Percentiles rank a stretch among this genome's conserved stretches.
Evolutionary conservation across 1,284 basidiomycete genomes (phyloP).

Genomic region (Phaffia rhodozyma): DNA sequence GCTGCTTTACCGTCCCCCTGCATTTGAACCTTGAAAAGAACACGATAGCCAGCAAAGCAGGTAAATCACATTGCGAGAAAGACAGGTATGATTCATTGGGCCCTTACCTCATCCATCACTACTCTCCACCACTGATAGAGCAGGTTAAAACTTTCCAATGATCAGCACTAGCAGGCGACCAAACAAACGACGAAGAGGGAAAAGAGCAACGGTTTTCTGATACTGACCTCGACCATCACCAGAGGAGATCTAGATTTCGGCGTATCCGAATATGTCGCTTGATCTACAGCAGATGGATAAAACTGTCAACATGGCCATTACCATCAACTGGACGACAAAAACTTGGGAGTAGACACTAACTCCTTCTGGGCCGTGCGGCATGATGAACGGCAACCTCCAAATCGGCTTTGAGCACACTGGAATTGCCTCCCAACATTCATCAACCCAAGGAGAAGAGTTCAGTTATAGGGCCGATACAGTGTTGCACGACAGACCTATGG

Average conservation of each 20-base stretch:
- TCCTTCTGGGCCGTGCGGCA: too few species aligned
- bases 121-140: neutral
- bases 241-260: neutral
- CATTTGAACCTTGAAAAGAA: conserved; percentile 6
- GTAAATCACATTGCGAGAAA: neutral
- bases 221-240: conserved; percentile 5
- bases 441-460: too few species aligned
- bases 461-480: neutral
- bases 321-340: too few species aligned
- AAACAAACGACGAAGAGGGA: too few species aligned
- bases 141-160: too few species aligned
- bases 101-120: conserved; percentile 12
- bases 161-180: too few species aligned
- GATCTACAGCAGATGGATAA: neutral
- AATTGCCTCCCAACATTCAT: too few species aligned
- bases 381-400: neutral
- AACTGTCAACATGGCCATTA: neutral
- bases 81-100: neutral
- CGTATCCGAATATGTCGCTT: conserved; percentile 4
- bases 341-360: too few species aligned
- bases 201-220: too few species aligned
- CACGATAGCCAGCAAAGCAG: neutral
- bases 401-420: conserved; percentile 4
- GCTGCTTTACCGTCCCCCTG: conserved; percentile 1
- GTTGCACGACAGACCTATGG: neutral